These are phyloP conservation scores for Phialemonium atrogriseum DNA, from an alignment of 2,329 filamentous ascomycete species.

Conservation along the genomic window DNA sequence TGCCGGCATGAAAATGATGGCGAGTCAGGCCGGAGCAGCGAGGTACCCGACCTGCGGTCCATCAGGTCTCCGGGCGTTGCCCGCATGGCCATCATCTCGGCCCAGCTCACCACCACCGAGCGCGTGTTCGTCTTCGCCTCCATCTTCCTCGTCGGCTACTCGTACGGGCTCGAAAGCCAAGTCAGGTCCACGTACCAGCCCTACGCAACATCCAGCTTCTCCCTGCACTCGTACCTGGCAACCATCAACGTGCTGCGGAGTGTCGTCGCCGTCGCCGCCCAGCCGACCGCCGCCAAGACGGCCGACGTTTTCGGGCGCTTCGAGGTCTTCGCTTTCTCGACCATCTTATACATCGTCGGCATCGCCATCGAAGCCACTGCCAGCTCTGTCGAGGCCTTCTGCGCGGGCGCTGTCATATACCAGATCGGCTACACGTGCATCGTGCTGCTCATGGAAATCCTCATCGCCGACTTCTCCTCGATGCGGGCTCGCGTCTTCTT, in stretches of 20 bases:
- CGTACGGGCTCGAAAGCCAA: conserved; percentile 48
- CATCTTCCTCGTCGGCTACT: conserved; percentile 52
- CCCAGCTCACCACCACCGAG: conserved; percentile 35
- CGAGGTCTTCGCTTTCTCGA: conserved; percentile 46
- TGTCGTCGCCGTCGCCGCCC: conserved; percentile 50
- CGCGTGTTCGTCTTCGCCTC: conserved; percentile 44
- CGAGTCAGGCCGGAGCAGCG: no score
- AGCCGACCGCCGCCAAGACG: conserved; percentile 52
- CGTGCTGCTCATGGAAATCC: conserved; percentile 49
- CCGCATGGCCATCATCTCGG: conserved; percentile 41
- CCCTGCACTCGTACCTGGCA: conserved; percentile 44
- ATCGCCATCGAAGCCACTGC: conserved; percentile 46
- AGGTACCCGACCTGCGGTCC: no score
- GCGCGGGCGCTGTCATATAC: conserved; percentile 45
- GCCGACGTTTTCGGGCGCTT: conserved; percentile 55
- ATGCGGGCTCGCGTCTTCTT: conserved; percentile 52
- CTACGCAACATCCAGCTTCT: conserved; percentile 42
- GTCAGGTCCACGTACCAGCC: conserved; percentile 46
- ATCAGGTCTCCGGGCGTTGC: conserved; percentile 35
- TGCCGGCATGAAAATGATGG: no score
- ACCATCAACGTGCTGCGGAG: conserved; percentile 50
- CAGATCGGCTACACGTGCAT: conserved; percentile 51
- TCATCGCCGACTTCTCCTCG: conserved; percentile 53
- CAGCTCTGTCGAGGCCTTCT: conserved; percentile 38
- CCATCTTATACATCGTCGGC: conserved; percentile 46